Percentiles rank a stretch among this genome's conserved stretches.
These are phyloP conservation scores for Jimgerdemannia lactiflua DNA, from an alignment of 192 early-diverging fungal genomes.

Conservation along the genomic window DNA sequence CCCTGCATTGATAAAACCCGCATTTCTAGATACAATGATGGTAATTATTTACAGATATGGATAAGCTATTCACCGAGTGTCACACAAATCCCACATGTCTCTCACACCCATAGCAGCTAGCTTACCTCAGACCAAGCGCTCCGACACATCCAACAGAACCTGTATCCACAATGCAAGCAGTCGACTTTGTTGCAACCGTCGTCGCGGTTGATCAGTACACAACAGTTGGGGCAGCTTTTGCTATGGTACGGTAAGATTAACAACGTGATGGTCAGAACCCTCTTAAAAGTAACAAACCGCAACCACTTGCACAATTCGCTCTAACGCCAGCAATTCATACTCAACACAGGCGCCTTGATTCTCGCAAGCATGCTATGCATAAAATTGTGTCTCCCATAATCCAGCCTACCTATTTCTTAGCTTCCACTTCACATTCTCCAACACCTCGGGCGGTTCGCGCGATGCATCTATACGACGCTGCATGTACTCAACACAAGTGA, in stretches of 20 bases:
- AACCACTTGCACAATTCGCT: no score
- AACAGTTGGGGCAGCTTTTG: constrained; percentile 64
- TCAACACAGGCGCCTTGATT: no score
- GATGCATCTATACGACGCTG: constrained; percentile 19
- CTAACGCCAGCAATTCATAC: no score
- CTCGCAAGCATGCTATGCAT: no score
- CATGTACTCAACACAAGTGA: constrained; percentile 43
- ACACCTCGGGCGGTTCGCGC: constrained; percentile 9
- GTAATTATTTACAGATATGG: not conserved
- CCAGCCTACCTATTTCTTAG: constrained; percentile 27
- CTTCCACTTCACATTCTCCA: constrained; percentile 31
- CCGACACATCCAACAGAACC: constrained; percentile 64
- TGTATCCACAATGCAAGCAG: constrained; percentile 59
- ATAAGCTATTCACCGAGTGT: not conserved
- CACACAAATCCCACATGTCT: not conserved
- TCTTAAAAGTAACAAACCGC: no score
- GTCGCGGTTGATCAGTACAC: constrained; percentile 61
- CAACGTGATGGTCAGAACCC: no score
- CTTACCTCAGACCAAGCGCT: constrained; percentile 49
- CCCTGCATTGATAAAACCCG: constrained; percentile 59
- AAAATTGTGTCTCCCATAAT: not conserved
- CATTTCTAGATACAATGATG: constrained; percentile 27
- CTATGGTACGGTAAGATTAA: constrained; percentile 13
- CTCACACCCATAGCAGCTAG: not conserved
- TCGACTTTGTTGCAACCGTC: constrained; percentile 75